phyloP scores from a whole-genome alignment of 139 green algal genomes.

The Deuterostichococcus epilithicus region DNA sequence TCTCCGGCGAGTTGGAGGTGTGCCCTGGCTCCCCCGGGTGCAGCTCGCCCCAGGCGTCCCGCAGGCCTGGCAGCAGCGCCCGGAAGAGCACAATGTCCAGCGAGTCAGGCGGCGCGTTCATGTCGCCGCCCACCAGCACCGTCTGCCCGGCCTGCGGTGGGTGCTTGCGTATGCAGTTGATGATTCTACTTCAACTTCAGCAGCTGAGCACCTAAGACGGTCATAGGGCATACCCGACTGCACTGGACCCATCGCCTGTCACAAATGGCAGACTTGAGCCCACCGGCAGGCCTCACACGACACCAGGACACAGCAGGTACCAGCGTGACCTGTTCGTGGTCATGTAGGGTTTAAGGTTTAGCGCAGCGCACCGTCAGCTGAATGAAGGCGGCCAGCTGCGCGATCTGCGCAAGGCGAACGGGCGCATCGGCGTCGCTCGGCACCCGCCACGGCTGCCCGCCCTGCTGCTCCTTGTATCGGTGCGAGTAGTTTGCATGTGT shows the following conservation, averaged over 20 bases:
- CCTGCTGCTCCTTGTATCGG: background rate
- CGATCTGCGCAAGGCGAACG: background rate
- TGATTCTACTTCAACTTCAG: background rate
- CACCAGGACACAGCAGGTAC: too few species aligned
- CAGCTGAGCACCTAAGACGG: too few species aligned
- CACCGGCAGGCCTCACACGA: too few species aligned
- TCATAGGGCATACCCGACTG: too few species aligned
- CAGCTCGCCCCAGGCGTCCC: background rate
- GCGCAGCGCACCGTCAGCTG: background rate
- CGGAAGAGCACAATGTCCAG: background rate
- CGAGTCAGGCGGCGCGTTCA: background rate
- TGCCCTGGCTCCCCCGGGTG: slow-evolving; percentile 5
- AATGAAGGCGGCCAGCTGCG: background rate
- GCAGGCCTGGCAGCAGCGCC: background rate
- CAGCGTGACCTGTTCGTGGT: too few species aligned
- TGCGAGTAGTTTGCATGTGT: slow-evolving; percentile 18
- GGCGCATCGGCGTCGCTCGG: background rate
- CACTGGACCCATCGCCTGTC: too few species aligned
- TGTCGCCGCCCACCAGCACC: background rate
- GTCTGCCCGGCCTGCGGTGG: background rate
- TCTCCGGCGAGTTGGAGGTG: slow-evolving; percentile 5
- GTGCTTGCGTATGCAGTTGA: background rate
- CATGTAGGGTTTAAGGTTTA: too few species aligned
- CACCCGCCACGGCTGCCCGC: background rate
- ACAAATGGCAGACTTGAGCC: too few species aligned